Evolutionary conservation across 495 filamentous ascomycete species (phyloP).

Genomic region (Xylaria curta): DNA sequence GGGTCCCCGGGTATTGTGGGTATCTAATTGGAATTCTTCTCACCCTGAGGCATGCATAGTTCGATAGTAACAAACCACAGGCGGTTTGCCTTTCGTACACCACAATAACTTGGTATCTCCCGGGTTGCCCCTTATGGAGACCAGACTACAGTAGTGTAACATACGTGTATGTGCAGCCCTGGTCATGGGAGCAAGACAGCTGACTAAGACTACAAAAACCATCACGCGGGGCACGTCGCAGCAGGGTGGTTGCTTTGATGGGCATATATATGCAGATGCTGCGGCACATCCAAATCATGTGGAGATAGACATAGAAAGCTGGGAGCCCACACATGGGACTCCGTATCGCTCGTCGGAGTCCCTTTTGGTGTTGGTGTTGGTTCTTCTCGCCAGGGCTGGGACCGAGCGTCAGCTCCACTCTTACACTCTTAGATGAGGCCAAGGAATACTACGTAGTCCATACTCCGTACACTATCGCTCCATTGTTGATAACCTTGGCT

Average conservation of each 20-base stretch:
- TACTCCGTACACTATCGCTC: not conserved
- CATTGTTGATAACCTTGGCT: not conserved
- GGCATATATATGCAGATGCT: conserved; percentile 7
- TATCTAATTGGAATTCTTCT: not conserved
- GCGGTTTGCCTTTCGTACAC: not conserved
- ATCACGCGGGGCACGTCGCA: conserved; percentile 11
- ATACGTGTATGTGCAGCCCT: conserved; percentile 13
- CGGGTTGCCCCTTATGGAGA: conserved; percentile 21
- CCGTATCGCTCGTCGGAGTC: conserved; percentile 2
- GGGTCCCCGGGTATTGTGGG: not conserved
- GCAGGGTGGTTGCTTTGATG: conserved; percentile 12
- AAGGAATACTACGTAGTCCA: not conserved
- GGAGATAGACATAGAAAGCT: conserved; percentile 10
- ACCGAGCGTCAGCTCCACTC: conserved; percentile 3
- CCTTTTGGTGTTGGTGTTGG: not conserved
- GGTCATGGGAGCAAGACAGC: conserved; percentile 23
- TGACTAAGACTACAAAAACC: conserved; percentile 18
- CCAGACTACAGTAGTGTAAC: conserved; percentile 10
- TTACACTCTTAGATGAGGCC: not conserved
- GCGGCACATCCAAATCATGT: not conserved
- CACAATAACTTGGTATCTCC: not conserved
- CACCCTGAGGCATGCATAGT: conserved; percentile 2
- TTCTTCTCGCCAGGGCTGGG: conserved; percentile 4
- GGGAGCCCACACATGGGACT: conserved; percentile 1
- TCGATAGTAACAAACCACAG: conserved; percentile 7